Base-by-base conservation (phyloP, 179 eudicot genomes). In the Heliamphora pulchella region DNA sequence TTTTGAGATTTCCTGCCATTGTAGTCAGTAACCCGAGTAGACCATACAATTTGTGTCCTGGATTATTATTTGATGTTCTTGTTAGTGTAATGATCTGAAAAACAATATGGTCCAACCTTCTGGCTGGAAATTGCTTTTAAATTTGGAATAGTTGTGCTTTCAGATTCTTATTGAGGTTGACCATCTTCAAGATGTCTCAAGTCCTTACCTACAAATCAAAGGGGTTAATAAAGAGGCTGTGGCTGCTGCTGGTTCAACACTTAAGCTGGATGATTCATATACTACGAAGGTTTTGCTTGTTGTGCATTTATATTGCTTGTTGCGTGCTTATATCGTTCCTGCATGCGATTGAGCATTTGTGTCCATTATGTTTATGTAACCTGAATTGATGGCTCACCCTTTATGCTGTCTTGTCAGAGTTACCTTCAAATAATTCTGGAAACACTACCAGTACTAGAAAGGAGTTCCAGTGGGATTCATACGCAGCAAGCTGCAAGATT, bases 121-220 rank as follows among this genome's bases (percentile, higher is more conserved):
- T 31, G 31, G 31, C 31, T 31, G 31, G 31, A 74, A 31, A 74
- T 55, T 55, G 47, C 64, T 14, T 39, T 55, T 74, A 6, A 74
- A 53, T 44, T 55, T 18, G 51, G 55, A 43, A 46, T 31, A 14
- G 13, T 76, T 50, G 39, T 65, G 73, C 44, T 68, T 82, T 61
- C 80, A 95, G 98, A 90, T 95, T 86, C 96, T 95, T 57, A 87
- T 95, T 69, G 98, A 95, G 88, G 96, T 93, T 80, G 98, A 95
- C 86, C 92, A 90, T 85, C 81, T 95, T 70, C 97, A 90, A 88
- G 97, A 93, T 82, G 93, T 91, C 55, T 84, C 98, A 69, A 89
- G 85, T 83, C 94, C 98, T 78, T 95, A 92, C 83, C 76, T 93
- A 75, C 98, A 95, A 88, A 95, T 95, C 57, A 95, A 95, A 82